A percentile compares a stretch with the other conserved stretches of the same genome.
phyloP scores from a whole-genome alignment of 305 asterid species.

The Fraxinus latifolia region DNA sequence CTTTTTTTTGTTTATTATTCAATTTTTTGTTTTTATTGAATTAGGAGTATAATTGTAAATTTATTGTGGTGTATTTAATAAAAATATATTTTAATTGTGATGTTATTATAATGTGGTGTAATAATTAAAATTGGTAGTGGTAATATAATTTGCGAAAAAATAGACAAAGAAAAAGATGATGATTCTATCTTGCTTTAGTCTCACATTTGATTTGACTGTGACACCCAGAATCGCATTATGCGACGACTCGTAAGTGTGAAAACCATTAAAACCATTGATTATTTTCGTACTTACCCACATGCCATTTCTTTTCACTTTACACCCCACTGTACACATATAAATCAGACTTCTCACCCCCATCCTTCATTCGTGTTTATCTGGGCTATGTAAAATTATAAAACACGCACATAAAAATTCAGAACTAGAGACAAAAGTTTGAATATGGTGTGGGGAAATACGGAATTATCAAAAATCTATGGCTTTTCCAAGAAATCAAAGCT shows the following conservation, averaged over 20 bases:
- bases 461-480: conserved; percentile 20
- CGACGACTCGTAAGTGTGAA: not conserved
- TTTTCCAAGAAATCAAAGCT: conserved; percentile 34
- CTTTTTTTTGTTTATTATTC: too few relatives aligned
- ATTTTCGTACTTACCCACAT: not conserved
- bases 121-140: too few relatives aligned
- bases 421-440: not conserved
- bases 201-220: not conserved
- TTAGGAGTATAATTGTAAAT: too few relatives aligned
- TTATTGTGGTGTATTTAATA: too few relatives aligned
- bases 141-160: too few relatives aligned
- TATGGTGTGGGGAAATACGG: not conserved
- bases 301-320: not conserved
- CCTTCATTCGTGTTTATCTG: not conserved
- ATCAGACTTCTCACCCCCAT: not conserved
- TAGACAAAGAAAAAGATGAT: too few relatives aligned
- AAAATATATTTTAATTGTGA: too few relatives aligned
- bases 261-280: not conserved
- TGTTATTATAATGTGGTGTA: too few relatives aligned
- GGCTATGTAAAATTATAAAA: not conserved
- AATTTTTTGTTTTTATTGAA: too few relatives aligned
- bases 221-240: not conserved
- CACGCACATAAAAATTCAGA: not conserved
- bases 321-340: not conserved
- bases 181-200: not conserved